Conservation (phyloP, 768 basidiomycete species). For the Agrocybe pediades region DNA sequence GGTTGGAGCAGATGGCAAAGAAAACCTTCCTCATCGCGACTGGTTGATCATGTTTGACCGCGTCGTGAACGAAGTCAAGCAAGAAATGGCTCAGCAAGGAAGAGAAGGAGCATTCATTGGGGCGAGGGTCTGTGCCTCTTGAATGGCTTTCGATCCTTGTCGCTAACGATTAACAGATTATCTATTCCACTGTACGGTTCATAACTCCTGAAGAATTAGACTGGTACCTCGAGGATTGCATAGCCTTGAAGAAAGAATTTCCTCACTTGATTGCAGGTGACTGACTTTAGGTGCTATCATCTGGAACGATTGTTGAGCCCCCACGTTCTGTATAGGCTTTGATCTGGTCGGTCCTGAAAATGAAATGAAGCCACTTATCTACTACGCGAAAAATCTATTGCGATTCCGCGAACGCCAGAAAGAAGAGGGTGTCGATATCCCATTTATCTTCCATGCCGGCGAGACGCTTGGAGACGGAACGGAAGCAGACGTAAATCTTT, state of each 20-base stretch:
- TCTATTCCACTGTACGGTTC: constrained; percentile 65
- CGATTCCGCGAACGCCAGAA: constrained; percentile 59
- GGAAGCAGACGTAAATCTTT: constrained; percentile 69
- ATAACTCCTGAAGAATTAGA: constrained; percentile 58
- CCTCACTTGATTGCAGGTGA: constrained; percentile 71
- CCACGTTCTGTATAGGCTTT: constrained; percentile 51
- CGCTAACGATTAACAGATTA: constrained; percentile 50
- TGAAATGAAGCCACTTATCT: constrained; percentile 52
- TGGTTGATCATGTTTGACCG: constrained; percentile 57
- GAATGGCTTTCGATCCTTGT: neutral
- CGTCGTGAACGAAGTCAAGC: constrained; percentile 54
- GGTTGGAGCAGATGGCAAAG: constrained; percentile 55
- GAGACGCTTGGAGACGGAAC: constrained; percentile 81
- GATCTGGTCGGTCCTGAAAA: constrained; percentile 84
- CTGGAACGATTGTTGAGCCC: neutral
- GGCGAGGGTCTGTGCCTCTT: constrained; percentile 47
- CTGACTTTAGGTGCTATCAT: constrained; percentile 4
- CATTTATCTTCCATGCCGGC: constrained; percentile 80
- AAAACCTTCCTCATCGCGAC: constrained; percentile 58
- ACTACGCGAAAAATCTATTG: constrained; percentile 64
- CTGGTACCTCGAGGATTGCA: constrained; percentile 75
- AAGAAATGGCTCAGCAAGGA: constrained; percentile 49
- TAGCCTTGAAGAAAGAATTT: constrained; percentile 71
- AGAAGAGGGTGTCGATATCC: constrained; percentile 62
- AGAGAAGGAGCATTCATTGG: constrained; percentile 66